Evolutionary conservation across 2,329 filamentous ascomycete species (phyloP).

Genomic region (Cercospora janseana): DNA sequence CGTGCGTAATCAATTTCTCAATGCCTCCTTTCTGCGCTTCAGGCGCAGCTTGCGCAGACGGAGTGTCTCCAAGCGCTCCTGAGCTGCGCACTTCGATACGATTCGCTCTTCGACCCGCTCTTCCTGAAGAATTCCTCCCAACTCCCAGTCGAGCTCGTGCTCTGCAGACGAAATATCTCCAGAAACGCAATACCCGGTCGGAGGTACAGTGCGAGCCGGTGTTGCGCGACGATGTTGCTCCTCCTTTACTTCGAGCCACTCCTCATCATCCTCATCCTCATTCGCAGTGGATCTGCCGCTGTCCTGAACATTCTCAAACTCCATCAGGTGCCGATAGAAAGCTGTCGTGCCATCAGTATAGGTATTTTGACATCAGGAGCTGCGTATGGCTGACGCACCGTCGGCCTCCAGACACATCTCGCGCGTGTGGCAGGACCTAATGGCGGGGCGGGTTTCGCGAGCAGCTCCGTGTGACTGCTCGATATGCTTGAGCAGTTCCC

Average conservation of each 20-base stretch:
- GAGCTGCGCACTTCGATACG: too few species aligned
- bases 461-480: not conserved
- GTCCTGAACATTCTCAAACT: too few species aligned
- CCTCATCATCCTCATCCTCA: too few species aligned
- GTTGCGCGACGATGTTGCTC: too few species aligned
- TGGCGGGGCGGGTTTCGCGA: not conserved
- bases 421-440: not conserved
- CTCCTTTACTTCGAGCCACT: too few species aligned
- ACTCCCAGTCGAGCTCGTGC: not conserved
- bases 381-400: not conserved
- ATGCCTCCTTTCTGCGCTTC: not conserved
- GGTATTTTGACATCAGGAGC: not conserved
- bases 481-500: not conserved
- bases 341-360: not conserved
- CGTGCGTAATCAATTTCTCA: too few species aligned
- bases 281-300: too few species aligned
- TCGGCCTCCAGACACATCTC: not conserved
- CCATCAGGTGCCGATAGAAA: not conserved
- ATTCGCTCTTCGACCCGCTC: conserved; percentile 39
- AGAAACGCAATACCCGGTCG: too few species aligned
- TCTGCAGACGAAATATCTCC: too few species aligned
- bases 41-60: not conserved
- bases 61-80: not conserved
- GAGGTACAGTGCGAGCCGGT: too few species aligned
- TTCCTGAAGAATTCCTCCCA: conserved; percentile 18